Percentiles rank a stretch among this genome's conserved stretches.
Conservation (phyloP, 2,329 filamentous ascomycete genomes). For the Fusarium sp. region DNA sequence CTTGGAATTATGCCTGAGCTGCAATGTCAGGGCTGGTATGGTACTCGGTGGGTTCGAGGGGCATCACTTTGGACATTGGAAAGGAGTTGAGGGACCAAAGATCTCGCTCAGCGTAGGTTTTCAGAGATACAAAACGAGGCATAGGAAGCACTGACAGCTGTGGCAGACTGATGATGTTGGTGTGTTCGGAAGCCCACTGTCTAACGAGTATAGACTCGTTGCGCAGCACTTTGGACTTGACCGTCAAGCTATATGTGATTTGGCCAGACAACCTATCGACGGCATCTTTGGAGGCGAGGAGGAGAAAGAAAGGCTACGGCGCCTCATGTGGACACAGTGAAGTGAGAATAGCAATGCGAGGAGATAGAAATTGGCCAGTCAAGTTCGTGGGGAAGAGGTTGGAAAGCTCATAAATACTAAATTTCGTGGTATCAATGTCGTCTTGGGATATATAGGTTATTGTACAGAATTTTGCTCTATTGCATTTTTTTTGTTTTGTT, state of each 20-base stretch:
- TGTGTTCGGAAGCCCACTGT: constrained; percentile 80
- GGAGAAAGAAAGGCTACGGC: constrained; percentile 69
- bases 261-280: constrained; percentile 72
- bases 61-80: constrained; percentile 85
- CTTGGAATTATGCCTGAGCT: constrained; percentile 82
- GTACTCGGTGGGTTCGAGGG: constrained; percentile 72
- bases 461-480: constrained; percentile 31
- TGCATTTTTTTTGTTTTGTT: constrained; percentile 8
- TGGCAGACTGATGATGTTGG: constrained; percentile 84
- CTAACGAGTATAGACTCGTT: constrained; percentile 81
- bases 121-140: not conserved
- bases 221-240: constrained; percentile 75
- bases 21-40: constrained; percentile 83
- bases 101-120: constrained; percentile 76
- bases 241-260: constrained; percentile 57
- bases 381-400: not conserved
- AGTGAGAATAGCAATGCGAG: no score
- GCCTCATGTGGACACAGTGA: constrained; percentile 59
- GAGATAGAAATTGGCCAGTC: not conserved
- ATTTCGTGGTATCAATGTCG: constrained; percentile 22
- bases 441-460: constrained; percentile 13
- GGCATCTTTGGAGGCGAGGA: constrained; percentile 74
- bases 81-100: constrained; percentile 65
- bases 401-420: not conserved
- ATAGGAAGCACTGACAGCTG: constrained; percentile 2